Conservation (phyloP, 2,329 filamentous ascomycete genomes). For the Purpureocillium lavendulum region DNA sequence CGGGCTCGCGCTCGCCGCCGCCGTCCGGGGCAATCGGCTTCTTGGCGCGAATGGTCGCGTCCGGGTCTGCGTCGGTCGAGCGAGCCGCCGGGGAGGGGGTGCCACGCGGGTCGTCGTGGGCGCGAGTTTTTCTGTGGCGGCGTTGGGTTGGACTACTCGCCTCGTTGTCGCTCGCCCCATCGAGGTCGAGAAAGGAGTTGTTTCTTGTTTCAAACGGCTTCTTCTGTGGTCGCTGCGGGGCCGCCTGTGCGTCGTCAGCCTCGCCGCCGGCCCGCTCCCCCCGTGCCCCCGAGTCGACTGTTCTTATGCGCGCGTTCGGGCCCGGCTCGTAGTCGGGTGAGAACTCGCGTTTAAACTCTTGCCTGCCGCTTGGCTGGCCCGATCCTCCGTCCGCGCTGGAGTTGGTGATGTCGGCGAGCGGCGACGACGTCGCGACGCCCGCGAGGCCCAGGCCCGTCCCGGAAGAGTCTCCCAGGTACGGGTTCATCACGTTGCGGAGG, state of each 20-base stretch:
- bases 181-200: slow-evolving; percentile 43
- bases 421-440: slow-evolving; percentile 6
- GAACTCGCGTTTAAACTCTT: slow-evolving; percentile 49
- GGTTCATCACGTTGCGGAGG: slow-evolving; percentile 78
- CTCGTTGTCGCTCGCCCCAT: slow-evolving; percentile 39
- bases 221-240: slow-evolving; percentile 17
- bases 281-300: slow-evolving; percentile 43
- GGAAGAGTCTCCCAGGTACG: slow-evolving; percentile 49
- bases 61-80: slow-evolving; percentile 10
- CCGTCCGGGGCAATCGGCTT: slow-evolving; percentile 12
- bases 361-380: slow-evolving; percentile 17
- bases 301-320: slow-evolving; percentile 61
- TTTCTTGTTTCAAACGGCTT: slow-evolving; percentile 24
- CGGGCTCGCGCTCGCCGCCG: slow-evolving; percentile 17
- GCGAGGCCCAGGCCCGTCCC: slow-evolving; percentile 20
- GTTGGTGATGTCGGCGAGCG: slow-evolving; percentile 17
- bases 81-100: background rate
- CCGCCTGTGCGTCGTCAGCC: slow-evolving; percentile 27
- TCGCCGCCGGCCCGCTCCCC: slow-evolving; percentile 10
- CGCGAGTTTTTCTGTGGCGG: slow-evolving; percentile 3
- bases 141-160: slow-evolving; percentile 6
- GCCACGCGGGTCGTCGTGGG: too few relatives aligned
- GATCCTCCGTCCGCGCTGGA: slow-evolving; percentile 6
- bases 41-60: slow-evolving; percentile 20
- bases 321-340: slow-evolving; percentile 70